phyloP scores from a whole-genome alignment of 208 protist genomes.

The Acanthamoeba triangularis region DNA sequence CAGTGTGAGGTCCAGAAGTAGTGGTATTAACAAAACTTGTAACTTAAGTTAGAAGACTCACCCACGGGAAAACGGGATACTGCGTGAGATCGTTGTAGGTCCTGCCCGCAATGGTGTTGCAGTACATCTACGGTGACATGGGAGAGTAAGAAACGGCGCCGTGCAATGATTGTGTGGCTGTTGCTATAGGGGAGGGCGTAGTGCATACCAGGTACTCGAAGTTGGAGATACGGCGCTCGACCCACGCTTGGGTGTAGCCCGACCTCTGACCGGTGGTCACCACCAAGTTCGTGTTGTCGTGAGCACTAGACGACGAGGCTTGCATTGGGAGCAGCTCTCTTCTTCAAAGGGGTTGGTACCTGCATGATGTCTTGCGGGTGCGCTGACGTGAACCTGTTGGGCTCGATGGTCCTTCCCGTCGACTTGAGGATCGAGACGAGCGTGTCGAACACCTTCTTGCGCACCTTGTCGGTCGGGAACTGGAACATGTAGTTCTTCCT shows the following conservation, averaged over 20 bases:
- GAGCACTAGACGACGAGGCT: not conserved
- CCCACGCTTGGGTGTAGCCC: conserved; percentile 94
- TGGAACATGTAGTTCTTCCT: conserved; percentile 94
- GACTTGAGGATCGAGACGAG: conserved; percentile 61
- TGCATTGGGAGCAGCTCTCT: too few relatives aligned
- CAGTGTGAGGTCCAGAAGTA: conserved; percentile 82
- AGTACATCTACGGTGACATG: conserved; percentile 95
- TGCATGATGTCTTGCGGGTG: conserved; percentile 95
- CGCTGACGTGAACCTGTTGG: conserved; percentile 81
- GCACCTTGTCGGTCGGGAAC: conserved; percentile 85
- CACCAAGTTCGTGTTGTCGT: not conserved
- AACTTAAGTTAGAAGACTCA: conserved; percentile 89
- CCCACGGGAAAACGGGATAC: conserved; percentile 99
- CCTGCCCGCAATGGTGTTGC: conserved; percentile 98
- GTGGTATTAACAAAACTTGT: not conserved
- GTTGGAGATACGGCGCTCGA: conserved; percentile 95
- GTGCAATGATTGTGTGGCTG: conserved; percentile 92
- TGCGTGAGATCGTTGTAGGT: conserved; percentile 97
- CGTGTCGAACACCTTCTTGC: conserved; percentile 77
- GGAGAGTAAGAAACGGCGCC: conserved; percentile 82
- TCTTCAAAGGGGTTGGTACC: conserved; percentile 85
- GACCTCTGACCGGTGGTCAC: conserved; percentile 89
- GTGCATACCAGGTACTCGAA: conserved; percentile 98
- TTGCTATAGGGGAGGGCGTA: too few relatives aligned
- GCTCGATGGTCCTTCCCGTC: conserved; percentile 88